Percentiles rank a stretch among this genome's conserved stretches.
phyloP scores from a whole-genome alignment of 495 filamentous ascomycete species.

The Penicillium crystallinum region DNA sequence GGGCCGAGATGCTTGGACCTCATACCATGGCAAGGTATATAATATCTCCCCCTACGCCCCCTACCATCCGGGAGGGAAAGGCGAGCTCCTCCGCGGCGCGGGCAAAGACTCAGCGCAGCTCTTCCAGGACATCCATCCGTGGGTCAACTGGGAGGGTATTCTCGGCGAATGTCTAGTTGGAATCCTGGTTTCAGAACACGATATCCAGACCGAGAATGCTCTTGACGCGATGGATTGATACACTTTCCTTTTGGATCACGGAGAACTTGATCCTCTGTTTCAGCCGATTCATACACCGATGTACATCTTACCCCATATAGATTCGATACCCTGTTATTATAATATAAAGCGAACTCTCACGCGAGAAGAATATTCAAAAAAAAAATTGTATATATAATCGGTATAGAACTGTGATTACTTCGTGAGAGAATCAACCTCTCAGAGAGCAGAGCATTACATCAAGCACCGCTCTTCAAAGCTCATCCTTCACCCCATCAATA shows the following conservation, averaged over 20 bases:
- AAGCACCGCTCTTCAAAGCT: constrained; percentile 34
- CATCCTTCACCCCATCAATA: constrained; percentile 75
- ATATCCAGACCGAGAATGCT: constrained; percentile 42
- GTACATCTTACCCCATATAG: constrained; percentile 13
- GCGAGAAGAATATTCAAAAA: neutral
- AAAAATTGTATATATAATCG: too few relatives aligned
- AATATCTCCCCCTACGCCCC: constrained; percentile 86
- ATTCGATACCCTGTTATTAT: constrained; percentile 13
- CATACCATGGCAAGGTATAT: constrained; percentile 80
- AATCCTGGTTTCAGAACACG: constrained; percentile 74
- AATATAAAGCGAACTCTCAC: neutral
- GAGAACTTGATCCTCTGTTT: too few relatives aligned
- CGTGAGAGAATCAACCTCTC: neutral
- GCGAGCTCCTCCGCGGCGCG: constrained; percentile 74
- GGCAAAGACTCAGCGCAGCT: constrained; percentile 65
- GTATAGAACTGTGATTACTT: too few relatives aligned
- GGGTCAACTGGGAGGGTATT: constrained; percentile 98
- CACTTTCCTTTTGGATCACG: neutral
- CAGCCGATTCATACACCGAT: neutral
- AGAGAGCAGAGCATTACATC: neutral
- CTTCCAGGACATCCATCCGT: constrained; percentile 91
- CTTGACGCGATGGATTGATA: constrained; percentile 69
- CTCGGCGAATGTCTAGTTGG: constrained; percentile 80
- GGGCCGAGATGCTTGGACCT: constrained; percentile 83
- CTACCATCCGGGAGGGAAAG: constrained; percentile 89